Percentiles rank a stretch among this genome's conserved stretches.
phyloP scores from a whole-genome alignment of 495 filamentous ascomycete species.

The Trichoderma parareesei region DNA sequence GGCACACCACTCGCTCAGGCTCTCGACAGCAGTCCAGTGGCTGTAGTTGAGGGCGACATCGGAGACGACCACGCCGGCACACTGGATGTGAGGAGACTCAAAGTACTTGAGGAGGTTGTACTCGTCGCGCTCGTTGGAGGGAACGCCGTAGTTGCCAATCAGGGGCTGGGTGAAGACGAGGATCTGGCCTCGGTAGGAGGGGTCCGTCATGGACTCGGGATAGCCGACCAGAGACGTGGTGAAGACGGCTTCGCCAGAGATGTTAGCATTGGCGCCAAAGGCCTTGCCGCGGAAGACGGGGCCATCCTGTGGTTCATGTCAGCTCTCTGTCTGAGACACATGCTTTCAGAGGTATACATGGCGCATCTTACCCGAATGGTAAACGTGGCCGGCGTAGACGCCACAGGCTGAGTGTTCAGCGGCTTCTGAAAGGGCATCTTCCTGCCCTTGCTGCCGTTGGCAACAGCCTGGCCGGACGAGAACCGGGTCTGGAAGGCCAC shows the following conservation, averaged over 20 bases:
- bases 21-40: slow-evolving; percentile 97
- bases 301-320: slow-evolving; percentile 49
- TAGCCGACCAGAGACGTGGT: slow-evolving; percentile 91
- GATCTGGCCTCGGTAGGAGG: slow-evolving; percentile 97
- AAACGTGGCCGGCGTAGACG: slow-evolving; percentile 74
- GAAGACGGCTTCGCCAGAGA: slow-evolving; percentile 91
- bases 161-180: slow-evolving; percentile 97
- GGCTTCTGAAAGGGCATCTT: slow-evolving; percentile 36
- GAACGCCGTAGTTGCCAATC: slow-evolving; percentile 97
- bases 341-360: neutral
- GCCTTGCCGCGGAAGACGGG: slow-evolving; percentile 90
- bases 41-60: slow-evolving; percentile 90
- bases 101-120: slow-evolving; percentile 83
- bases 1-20: slow-evolving; percentile 86
- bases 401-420: slow-evolving; percentile 38
- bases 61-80: slow-evolving; percentile 87
- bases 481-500: slow-evolving; percentile 41
- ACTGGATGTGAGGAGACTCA: slow-evolving; percentile 94
- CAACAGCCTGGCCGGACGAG: slow-evolving; percentile 42
- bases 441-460: slow-evolving; percentile 58
- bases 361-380: slow-evolving; percentile 67
- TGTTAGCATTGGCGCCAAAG: slow-evolving; percentile 85
- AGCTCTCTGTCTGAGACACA: neutral
- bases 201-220: slow-evolving; percentile 96
- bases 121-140: slow-evolving; percentile 65